phyloP scores from a whole-genome alignment of 495 filamentous ascomycete species.

The Tuber calosporum region DNA sequence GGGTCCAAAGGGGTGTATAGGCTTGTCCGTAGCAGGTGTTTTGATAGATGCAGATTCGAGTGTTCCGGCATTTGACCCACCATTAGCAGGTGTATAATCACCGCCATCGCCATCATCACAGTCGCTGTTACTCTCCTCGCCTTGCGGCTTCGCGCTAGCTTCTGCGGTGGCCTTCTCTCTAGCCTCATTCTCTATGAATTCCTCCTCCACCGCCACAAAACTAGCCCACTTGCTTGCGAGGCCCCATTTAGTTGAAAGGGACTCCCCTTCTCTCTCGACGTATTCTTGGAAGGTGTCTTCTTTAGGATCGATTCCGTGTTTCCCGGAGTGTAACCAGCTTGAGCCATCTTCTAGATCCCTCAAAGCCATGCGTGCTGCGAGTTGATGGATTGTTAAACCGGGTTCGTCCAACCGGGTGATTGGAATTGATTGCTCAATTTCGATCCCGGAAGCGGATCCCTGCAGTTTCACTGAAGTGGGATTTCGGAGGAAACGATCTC shows the following conservation, averaged over 20 bases:
- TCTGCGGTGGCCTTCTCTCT: constrained; percentile 3
- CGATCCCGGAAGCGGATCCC: constrained; percentile 49
- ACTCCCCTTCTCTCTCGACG: constrained; percentile 57
- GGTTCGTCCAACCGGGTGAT: constrained; percentile 47
- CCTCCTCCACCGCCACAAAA: too few species aligned
- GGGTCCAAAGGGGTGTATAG: background rate
- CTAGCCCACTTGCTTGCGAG: constrained; percentile 61
- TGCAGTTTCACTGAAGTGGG: constrained; percentile 52
- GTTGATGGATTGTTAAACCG: too few species aligned
- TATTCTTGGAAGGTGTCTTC: too few species aligned
- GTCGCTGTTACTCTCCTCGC: background rate
- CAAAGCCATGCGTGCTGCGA: too few species aligned
- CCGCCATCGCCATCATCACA: background rate
- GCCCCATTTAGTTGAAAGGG: constrained; percentile 56
- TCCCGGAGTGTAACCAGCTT: too few species aligned
- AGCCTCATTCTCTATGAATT: constrained; percentile 44
- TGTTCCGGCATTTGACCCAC: background rate
- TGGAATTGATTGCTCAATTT: constrained; percentile 55
- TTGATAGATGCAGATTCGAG: background rate
- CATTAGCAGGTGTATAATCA: background rate
- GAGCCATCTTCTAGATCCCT: too few species aligned
- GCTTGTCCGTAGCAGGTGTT: background rate
- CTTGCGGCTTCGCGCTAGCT: background rate
- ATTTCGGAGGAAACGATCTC: constrained; percentile 20
- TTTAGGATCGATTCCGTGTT: too few species aligned